Evolutionary conservation across 1,284 basidiomycete genomes (phyloP), one percentile per base, ranked within the genome.

Genomic region (Tilletia indica): DNA sequence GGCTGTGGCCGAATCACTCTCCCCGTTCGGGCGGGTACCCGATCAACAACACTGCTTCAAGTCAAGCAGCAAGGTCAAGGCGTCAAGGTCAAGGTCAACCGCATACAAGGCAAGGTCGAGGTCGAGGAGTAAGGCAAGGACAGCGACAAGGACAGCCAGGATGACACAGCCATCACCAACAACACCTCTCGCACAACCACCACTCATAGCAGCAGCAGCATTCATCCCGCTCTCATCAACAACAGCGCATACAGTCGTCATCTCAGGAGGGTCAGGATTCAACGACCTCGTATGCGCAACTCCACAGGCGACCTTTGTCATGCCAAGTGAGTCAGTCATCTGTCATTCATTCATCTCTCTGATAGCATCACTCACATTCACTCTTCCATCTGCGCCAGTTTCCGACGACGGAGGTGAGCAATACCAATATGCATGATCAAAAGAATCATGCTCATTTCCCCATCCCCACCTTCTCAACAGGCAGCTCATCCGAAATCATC

Each of bases 371-470:
- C 25, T 31, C 25, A 31, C 25, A 31, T 31, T 31, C 1, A 51
- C 21, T 34, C 86, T 84, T 74, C 78, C 86, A 73, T 3, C 25
- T 16, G n/a, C 93, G 31, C 92, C 92, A 42, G 91, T 94, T 61
- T 93, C 92, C 5, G 92, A 94, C 82, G 92, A 94, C 80, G 92
- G 92, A 14, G 92, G 92, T 69, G 39, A 45, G 66, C 21, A 34
- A 11, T 14, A n/a, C 5, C 68, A 31, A 34, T 8, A 8, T 51
- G 42, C 38, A 48, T 54, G 3, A 14, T 9, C 8, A 0, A 34
- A 25, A 36, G 19, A 25, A 25, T 38, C n/a, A 42, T 42, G 31
- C n/a, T 21, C 45, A 14, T 49, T 25, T 68, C 9, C 42, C 11
- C 21, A 16, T 36, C 5, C 1, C 16, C 16, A 51, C 67, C 34